These are phyloP conservation scores for Vachellia pachyceras DNA, from an alignment of 306 rosid genomes.

Conservation along the genomic window DNA sequence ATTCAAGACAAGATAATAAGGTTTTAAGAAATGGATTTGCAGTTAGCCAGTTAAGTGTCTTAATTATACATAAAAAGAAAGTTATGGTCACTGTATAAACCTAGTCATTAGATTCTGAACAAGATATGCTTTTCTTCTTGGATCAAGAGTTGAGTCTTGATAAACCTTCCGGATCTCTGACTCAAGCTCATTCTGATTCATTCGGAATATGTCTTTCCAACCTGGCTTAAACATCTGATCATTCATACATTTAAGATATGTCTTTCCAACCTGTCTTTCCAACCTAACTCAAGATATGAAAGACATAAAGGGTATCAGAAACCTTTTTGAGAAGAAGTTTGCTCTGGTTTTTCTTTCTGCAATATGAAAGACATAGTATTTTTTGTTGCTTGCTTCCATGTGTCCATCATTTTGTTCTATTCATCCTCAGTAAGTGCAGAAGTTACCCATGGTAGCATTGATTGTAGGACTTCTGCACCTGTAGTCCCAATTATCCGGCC, in stretches of 20 bases:
- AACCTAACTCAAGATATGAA: too few relatives aligned
- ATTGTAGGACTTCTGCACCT: constrained; percentile 99
- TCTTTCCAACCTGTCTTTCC: too few relatives aligned
- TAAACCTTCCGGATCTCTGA: constrained; percentile 98
- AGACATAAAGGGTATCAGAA: constrained; percentile 24
- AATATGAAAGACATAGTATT: constrained; percentile 81
- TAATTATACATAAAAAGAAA: constrained; percentile 33
- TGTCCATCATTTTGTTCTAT: constrained; percentile 93
- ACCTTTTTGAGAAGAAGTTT: constrained; percentile 65
- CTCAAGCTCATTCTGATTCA: constrained; percentile 98
- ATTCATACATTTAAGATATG: too few relatives aligned
- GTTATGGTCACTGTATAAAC: constrained; percentile 50
- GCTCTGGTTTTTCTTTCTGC: constrained; percentile 59
- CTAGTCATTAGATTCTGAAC: constrained; percentile 99
- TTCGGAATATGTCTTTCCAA: constrained; percentile 98
- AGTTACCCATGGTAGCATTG: constrained; percentile 99
- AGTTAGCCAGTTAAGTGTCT: constrained; percentile 29
- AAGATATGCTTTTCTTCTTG: constrained; percentile 97
- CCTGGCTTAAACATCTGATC: constrained; percentile 99
- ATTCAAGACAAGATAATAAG: constrained; percentile 28
- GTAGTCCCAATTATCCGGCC: constrained; percentile 98
- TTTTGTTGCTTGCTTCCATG: constrained; percentile 98
- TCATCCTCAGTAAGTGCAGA: constrained; percentile 97
- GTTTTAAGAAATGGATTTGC: constrained; percentile 29
- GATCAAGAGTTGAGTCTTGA: constrained; percentile 92